Base-by-base conservation (phyloP, 1,284 basidiomycete genomes). In the Laetiporus sulphureus region DNA sequence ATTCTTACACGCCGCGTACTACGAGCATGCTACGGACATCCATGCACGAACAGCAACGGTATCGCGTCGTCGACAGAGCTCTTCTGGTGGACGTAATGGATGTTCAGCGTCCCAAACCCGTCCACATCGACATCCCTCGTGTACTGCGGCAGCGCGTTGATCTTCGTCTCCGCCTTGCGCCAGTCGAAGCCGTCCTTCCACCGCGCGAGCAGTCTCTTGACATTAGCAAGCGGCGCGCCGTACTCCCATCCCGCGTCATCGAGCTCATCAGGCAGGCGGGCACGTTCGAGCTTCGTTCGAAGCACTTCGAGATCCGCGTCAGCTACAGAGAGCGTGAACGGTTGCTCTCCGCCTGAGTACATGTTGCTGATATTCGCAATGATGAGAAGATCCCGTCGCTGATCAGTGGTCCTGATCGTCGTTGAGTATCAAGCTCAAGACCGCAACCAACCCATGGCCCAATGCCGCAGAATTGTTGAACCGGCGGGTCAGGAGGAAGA, bases 101-200 rank as follows among this genome's bases (percentile, higher is more conserved):
- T 60, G 38, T 65, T 63, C 33, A 72, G 50, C 2, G 51, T 47
- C 0, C 60, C 65, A 32, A 65, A 66, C 3, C 49, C 57, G 1
- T 66, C 60, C 0, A 72, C 58, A 2, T 58, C 47, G 35, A 72
- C 60, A 39, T 66, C 60, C 15, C 58, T 52, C 1, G 66, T 73
- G 51, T 67, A 72, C 59, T 67, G 68, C 11, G 71, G 68, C 0
- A 75, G 40, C 23, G 56, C 50, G 44, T 73, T 73, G 41, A 75
- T 52, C 4, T 50, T 49, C 0, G 50, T 54, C 38, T 73, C 71
- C 11, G 62, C 52, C n/a, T 49, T 56, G 34, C 64, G 60, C 72
- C 72, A 73, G 52, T 73, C 60, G 27, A 63, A 75, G 1, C 54
- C 61, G 20, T 56, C 47, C 36, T 57, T 63, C 72, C 72, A 73